Base-by-base conservation (phyloP, 345 rosid species). In the Sonneratia alba region DNA sequence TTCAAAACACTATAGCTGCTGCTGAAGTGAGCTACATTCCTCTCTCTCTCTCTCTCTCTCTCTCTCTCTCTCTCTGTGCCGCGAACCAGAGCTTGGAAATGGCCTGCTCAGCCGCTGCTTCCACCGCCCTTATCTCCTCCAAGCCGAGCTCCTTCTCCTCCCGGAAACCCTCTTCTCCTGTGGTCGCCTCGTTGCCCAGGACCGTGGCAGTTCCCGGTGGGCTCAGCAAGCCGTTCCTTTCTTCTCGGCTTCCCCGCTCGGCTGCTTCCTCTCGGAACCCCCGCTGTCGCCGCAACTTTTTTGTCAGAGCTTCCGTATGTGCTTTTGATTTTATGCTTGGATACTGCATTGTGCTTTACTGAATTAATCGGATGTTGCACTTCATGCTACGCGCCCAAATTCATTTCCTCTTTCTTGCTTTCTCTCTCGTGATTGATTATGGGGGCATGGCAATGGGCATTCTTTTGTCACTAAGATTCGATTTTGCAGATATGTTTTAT, bases 21-120 rank as follows among this genome's bases (percentile, higher is more conserved):
- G 10, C 45, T 27, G 32, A 27, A 27, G 32, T 27, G 32, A 27
- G 9, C 45, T 9, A 0, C 45, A 5, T 9, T 9, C 45, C 45
- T 9, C 2, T 6, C 14, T 10, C 51, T 13, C 14, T 13, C 51
- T 13, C 51, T 13, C 15, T 10, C 15, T 13, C 51, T 13, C 51
- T 13, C 13, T 3, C 15, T 47, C 66, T 40, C 32, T 57, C 38
- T 51, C 71, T 45, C 55, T 48, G 16, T 37, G 64, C 65, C 36
- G 36, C 6, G 45, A 62, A 62, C 71, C 45, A 14, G 67, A 42
- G 40, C 76, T 53, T 11, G 4, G 37, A 43, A 63, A 91, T 89
- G 97, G 93, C 97, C 65, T 84, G 87, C 86, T 66, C 91, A n/a
- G 86, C 93, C 71, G 74, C 89, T 70, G 79, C 92, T 69, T 77